Percentiles rank a stretch among this genome's conserved stretches.
These are phyloP conservation scores for Medicago lupulina DNA, from an alignment of 306 rosid genomes.

Conservation along the genomic window DNA sequence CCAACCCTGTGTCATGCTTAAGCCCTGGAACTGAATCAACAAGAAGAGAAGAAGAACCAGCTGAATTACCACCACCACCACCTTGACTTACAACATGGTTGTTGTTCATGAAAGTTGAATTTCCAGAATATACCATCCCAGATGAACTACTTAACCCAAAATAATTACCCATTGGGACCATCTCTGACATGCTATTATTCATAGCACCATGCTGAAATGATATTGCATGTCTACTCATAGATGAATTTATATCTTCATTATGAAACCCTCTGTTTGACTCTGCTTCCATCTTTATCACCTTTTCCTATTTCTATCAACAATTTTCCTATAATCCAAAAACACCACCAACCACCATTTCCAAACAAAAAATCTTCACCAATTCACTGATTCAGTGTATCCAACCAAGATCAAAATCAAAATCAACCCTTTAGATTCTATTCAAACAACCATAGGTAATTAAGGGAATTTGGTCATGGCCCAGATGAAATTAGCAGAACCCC, in stretches of 20 bases:
- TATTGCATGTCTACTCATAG: slow-evolving; percentile 75
- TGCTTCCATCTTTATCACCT: slow-evolving; percentile 65
- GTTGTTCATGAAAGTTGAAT: slow-evolving; percentile 58
- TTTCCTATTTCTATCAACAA: slow-evolving; percentile 35
- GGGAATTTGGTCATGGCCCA: slow-evolving; percentile 34
- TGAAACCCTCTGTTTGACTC: slow-evolving; percentile 81
- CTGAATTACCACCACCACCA: slow-evolving; percentile 52
- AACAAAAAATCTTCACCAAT: slow-evolving; percentile 33
- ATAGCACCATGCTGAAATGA: slow-evolving; percentile 86
- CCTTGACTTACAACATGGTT: slow-evolving; percentile 68
- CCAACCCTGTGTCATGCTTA: slow-evolving; percentile 88
- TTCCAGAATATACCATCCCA: slow-evolving; percentile 72
- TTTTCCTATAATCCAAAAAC: slow-evolving; percentile 46
- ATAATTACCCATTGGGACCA: slow-evolving; percentile 81
- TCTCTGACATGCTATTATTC: slow-evolving; percentile 73
- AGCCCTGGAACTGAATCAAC: slow-evolving; percentile 88
- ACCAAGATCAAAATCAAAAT: slow-evolving; percentile 34
- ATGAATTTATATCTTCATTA: slow-evolving; percentile 61
- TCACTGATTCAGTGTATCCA: slow-evolving; percentile 41
- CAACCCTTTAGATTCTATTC: slow-evolving; percentile 27
- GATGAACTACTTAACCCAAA: slow-evolving; percentile 58
- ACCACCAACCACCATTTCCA: slow-evolving; percentile 45
- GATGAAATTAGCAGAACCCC: slow-evolving; percentile 33
- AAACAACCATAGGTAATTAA: slow-evolving; percentile 29
- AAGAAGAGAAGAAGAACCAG: slow-evolving; percentile 52